A percentile compares a stretch with the other conserved stretches of the same genome.
Conservation (phyloP, 805 yeast species). For the Lachancea lanzarotensis region DNA sequence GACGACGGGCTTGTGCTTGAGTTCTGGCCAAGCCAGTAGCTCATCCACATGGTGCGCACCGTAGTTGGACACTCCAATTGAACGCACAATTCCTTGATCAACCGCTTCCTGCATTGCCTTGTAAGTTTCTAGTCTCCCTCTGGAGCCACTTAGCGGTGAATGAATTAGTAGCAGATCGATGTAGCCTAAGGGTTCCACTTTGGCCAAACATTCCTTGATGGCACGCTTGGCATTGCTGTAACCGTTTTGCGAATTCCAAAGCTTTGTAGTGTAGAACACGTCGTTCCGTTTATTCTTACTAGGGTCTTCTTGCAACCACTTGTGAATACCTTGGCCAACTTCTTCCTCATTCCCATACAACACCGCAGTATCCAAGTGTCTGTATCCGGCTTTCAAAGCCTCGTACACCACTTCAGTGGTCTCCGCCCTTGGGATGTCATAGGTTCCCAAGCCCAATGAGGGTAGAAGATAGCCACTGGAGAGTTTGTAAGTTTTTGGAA, state of each 20-base stretch:
- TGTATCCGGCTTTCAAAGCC: conserved; percentile 61
- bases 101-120: conserved; percentile 70
- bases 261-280: conserved; percentile 60
- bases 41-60: conserved; percentile 56
- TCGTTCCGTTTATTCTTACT: conserved; percentile 42
- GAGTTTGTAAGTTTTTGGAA: conserved; percentile 34
- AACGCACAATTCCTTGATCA: conserved; percentile 47
- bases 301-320: conserved; percentile 44
- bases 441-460: conserved; percentile 51
- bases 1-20: conserved; percentile 56
- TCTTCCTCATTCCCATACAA: conserved; percentile 59
- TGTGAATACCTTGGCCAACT: conserved; percentile 51
- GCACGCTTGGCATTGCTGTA: conserved; percentile 52
- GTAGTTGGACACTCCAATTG: conserved; percentile 76
- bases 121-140: conserved; percentile 54
- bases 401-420: conserved; percentile 42
- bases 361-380: conserved; percentile 71
- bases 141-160: conserved; percentile 47
- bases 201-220: conserved; percentile 46
- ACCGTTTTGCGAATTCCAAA: conserved; percentile 65
- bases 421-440: conserved; percentile 35
- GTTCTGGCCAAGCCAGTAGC: conserved; percentile 49
- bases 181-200: conserved; percentile 51
- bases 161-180: conserved; percentile 69
- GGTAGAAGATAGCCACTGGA: conserved; percentile 54